Conservation (phyloP, 2,329 filamentous ascomycete species). For the Gnomoniopsis sp. region DNA sequence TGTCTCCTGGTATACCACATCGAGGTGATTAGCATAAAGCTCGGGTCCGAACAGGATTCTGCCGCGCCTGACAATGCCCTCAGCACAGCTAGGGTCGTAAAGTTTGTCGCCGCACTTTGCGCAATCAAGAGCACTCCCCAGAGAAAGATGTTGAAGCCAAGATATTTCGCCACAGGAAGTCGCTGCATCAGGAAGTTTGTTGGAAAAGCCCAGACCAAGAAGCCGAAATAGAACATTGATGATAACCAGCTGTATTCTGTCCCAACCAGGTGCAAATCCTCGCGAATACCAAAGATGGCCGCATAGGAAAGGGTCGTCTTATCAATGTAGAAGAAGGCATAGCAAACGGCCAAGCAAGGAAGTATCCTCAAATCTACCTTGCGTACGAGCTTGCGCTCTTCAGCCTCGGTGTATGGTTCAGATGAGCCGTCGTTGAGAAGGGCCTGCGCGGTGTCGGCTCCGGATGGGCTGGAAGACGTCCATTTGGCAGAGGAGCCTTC, state of each 20-base stretch:
- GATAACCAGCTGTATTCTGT: constrained; percentile 56
- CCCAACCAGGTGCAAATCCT: constrained; percentile 55
- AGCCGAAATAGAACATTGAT: constrained; percentile 53
- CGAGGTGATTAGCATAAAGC: constrained; percentile 27
- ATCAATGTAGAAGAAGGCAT: constrained; percentile 24
- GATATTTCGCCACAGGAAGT: constrained; percentile 32
- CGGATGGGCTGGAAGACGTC: not conserved
- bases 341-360: constrained; percentile 14
- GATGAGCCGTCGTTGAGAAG: constrained; percentile 1
- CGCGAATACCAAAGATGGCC: constrained; percentile 60
- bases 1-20: constrained; percentile 15
- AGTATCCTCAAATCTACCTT: constrained; percentile 18
- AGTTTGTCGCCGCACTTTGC: constrained; percentile 55
- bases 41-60: constrained; percentile 23
- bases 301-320: constrained; percentile 60
- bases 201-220: constrained; percentile 25
- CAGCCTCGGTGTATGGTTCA: constrained; percentile 9
- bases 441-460: constrained; percentile 8
- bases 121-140: constrained; percentile 45
- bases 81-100: constrained; percentile 50
- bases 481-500: not conserved
- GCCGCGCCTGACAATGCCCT: constrained; percentile 57
- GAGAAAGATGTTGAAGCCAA: constrained; percentile 49
- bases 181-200: constrained; percentile 30
- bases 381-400: constrained; percentile 13